Conservation (phyloP, 306 rosid genomes). For the Alnus glutinosa region DNA sequence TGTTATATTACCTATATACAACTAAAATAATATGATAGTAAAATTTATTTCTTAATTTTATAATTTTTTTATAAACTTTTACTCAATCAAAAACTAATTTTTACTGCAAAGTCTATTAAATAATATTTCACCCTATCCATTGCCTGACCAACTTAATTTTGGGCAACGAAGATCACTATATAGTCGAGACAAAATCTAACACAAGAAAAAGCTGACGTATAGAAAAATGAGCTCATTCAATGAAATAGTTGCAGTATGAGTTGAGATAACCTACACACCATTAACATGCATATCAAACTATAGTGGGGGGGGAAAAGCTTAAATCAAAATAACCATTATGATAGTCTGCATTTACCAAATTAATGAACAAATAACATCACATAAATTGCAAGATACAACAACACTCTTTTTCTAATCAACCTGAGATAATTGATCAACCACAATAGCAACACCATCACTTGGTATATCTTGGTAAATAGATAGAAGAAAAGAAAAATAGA, state of each 20-base stretch:
- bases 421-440: conserved; percentile 26
- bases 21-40: too few relatives aligned
- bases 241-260: conserved; percentile 15
- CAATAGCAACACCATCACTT: conserved; percentile 31
- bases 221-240: conserved; percentile 33
- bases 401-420: conserved; percentile 33
- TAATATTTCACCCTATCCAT: too few relatives aligned
- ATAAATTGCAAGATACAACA: conserved; percentile 50
- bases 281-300: neutral
- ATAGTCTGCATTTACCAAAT: conserved; percentile 46
- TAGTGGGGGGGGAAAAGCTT: neutral
- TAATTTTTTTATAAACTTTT: too few relatives aligned
- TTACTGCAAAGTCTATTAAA: too few relatives aligned
- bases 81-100: too few relatives aligned
- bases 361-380: conserved; percentile 51
- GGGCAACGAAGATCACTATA: conserved; percentile 19
- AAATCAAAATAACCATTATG: conserved; percentile 23
- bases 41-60: too few relatives aligned
- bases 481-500: conserved; percentile 16
- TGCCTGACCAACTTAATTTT: conserved; percentile 18
- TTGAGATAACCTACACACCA: conserved; percentile 7
- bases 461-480: conserved; percentile 46
- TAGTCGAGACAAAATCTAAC: conserved; percentile 64
- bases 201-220: conserved; percentile 39
- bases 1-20: too few relatives aligned